Evolutionary conservation across 2,329 filamentous ascomycete species (phyloP).

Genomic region (Teratosphaeria zuluensis): DNA sequence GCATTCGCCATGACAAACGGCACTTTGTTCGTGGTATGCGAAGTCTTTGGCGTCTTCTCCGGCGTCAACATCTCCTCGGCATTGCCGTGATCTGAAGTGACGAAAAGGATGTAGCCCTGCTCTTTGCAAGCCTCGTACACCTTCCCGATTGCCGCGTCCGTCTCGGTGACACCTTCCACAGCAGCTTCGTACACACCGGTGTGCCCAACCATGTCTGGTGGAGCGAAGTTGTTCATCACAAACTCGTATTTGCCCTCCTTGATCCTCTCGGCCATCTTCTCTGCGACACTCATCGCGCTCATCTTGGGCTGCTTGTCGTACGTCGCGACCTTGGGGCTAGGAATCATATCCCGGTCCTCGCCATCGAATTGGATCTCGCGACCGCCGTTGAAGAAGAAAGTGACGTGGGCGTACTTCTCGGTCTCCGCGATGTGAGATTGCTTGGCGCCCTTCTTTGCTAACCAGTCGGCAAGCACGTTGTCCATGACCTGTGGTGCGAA

Average conservation of each 20-base stretch:
- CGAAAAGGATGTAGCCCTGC: conserved; percentile 84
- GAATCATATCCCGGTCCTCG: conserved; percentile 86
- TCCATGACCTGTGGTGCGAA: conserved; percentile 94
- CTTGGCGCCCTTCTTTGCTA: conserved; percentile 77
- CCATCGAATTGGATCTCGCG: conserved; percentile 92
- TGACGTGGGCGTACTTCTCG: conserved; percentile 98
- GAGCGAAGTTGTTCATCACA: conserved; percentile 99
- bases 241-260: conserved; percentile 82
- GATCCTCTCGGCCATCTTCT: conserved; percentile 83
- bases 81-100: conserved; percentile 96
- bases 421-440: conserved; percentile 98
- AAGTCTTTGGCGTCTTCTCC: conserved; percentile 94
- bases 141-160: conserved; percentile 85
- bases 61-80: conserved; percentile 98
- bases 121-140: conserved; percentile 93
- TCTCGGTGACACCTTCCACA: conserved; percentile 71
- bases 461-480: conserved; percentile 96
- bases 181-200: conserved; percentile 91
- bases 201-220: conserved; percentile 98
- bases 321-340: conserved; percentile 88
- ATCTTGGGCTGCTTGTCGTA: conserved; percentile 95
- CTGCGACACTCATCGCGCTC: conserved; percentile 81
- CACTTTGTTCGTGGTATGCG: conserved; percentile 95
- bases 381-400: conserved; percentile 99
- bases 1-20: conserved; percentile 98